A percentile compares a stretch with the other conserved stretches of the same genome.
phyloP scores from a whole-genome alignment of 345 rosid species.

The Citrus mangshanensis region DNA sequence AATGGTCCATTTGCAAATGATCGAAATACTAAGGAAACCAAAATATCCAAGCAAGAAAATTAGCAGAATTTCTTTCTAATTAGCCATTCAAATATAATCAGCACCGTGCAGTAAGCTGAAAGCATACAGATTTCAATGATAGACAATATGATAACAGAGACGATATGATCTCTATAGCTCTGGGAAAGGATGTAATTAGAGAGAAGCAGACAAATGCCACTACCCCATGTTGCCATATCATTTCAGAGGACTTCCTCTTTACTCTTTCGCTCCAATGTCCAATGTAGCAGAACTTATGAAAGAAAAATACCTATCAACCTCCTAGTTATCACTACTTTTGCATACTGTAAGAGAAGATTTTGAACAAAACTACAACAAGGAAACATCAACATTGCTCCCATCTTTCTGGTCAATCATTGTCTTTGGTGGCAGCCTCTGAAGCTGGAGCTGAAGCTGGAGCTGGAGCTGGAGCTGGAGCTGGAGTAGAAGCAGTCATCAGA shows the following conservation, averaged over 20 bases:
- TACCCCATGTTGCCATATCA: background rate
- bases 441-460: constrained; percentile 3
- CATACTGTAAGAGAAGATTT: background rate
- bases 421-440: constrained; percentile 19
- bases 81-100: constrained; percentile 11
- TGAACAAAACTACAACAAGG: constrained; percentile 19
- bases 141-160: background rate
- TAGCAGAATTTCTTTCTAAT: background rate
- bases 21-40: no score
- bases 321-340: constrained; percentile 13
- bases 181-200: background rate
- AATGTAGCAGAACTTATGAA: background rate
- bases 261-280: background rate
- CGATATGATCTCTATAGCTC: background rate
- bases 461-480: constrained; percentile 10
- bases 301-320: background rate
- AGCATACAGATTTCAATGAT: background rate
- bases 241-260: background rate
- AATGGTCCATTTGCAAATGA: no score
- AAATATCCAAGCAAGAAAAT: background rate
- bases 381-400: background rate
- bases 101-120: constrained; percentile 1
- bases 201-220: background rate
- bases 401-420: constrained; percentile 27
- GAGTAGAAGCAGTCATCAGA: constrained; percentile 46